Evolutionary conservation across 257 asterid genomes (phyloP), one percentile per base, ranked within the genome.

Genomic region (Scutellaria barbata): DNA sequence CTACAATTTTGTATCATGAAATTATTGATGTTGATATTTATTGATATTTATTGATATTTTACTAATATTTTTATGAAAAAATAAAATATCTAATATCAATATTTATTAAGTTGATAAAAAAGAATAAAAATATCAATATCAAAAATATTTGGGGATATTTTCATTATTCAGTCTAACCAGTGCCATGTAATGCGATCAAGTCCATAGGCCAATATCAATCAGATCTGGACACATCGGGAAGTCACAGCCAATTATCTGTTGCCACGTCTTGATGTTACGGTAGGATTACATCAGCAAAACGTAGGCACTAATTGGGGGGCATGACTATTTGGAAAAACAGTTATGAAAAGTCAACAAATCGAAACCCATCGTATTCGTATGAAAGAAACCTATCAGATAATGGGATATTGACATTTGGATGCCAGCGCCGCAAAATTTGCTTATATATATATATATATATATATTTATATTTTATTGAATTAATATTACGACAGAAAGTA

Each of bases 321-420:
- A 57, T 17, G 40, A 39, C 42, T 10, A 16, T 22, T 68, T 39
- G 25, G 6, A 1, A 46, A 43, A 67, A 40, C 5, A 8, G 59
- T 61, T 47, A 74, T n/a, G 73, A 25, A 64, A 48, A 13, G 82
- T 77, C 80, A 70, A 74, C 73, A 39, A 30, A n/a, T 22, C 59
- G 11, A 12, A 63, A 80, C 75, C 7, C n/a, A n/a, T n/a, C n/a
- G n/a, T n/a, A 18, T 61, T 22, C 74, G 66, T 61, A 50, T 17
- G 60, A 41, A 60, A 62, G 37, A 1, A 51, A 58, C 20, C 50
- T 30, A 50, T 14, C 17, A 46, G 14, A 22, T 48, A 3, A 33
- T 16, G 18, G 13, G 11, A 10, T 4, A 41, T 40, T 40, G 66
- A 75, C 71, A 50, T 30, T 59, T 75, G 17, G 58, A 20, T 56